phyloP scores from a whole-genome alignment of 163 green algal species.

The Chloromonas sp. region DNA sequence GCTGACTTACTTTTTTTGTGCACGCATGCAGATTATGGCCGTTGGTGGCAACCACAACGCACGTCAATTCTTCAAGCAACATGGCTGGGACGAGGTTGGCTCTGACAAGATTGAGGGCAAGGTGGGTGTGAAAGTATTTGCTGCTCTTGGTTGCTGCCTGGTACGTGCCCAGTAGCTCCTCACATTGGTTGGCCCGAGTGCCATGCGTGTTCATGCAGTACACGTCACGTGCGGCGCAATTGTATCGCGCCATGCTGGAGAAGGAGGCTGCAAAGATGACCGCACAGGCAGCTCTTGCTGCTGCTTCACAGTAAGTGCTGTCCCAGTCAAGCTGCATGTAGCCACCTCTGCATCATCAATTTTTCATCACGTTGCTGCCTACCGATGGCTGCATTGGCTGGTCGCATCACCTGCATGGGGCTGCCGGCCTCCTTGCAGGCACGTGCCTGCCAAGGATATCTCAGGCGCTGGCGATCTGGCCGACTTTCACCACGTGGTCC shows the following conservation, averaged over 20 bases:
- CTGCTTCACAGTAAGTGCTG: not conserved
- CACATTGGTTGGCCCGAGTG: not conserved
- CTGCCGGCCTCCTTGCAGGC: too few relatives aligned
- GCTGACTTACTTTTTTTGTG: not conserved
- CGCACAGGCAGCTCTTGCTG: slow-evolving; percentile 4
- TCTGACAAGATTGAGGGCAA: slow-evolving; percentile 94
- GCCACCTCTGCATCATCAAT: too few relatives aligned
- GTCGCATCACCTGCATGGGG: too few relatives aligned
- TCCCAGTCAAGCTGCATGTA: too few relatives aligned
- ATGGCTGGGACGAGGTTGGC: slow-evolving; percentile 88
- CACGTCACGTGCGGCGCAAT: slow-evolving; percentile 82
- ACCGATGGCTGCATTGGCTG: too few relatives aligned
- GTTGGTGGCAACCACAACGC: slow-evolving; percentile 87
- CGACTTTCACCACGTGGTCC: slow-evolving; percentile 24
- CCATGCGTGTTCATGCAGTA: slow-evolving; percentile 62
- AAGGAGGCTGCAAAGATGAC: slow-evolving; percentile 77
- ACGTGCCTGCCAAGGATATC: not conserved
- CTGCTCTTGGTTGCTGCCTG: not conserved
- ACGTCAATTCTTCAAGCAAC: slow-evolving; percentile 95
- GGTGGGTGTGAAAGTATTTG: slow-evolving; percentile 26
- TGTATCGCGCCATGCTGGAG: slow-evolving; percentile 85
- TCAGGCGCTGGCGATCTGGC: slow-evolving; percentile 12
- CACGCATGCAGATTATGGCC: slow-evolving; percentile 71
- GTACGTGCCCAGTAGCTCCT: too few relatives aligned
- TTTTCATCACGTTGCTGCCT: too few relatives aligned